Evolutionary conservation across 352 stramenopile genomes (phyloP).

Genomic region (Pythium folliculosum): DNA sequence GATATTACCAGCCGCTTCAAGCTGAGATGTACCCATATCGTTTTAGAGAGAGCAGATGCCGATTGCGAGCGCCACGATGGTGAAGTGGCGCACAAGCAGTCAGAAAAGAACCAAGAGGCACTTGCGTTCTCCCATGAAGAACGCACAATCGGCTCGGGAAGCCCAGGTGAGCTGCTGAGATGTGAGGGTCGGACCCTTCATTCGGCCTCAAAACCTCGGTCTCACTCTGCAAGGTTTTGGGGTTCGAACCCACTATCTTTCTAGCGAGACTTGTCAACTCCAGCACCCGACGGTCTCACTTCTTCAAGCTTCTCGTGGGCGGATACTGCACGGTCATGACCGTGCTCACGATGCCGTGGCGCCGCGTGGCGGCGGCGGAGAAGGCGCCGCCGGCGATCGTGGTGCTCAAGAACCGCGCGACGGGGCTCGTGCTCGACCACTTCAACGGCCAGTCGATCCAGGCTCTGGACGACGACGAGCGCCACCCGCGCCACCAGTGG

Average conservation of each 20-base stretch:
- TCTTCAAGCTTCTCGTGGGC: neutral
- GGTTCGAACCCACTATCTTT: neutral
- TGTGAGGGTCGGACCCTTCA: no score
- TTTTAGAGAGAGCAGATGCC: neutral
- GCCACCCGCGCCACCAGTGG: slow-evolving; percentile 17
- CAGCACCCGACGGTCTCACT: neutral
- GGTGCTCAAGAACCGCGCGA: slow-evolving; percentile 22
- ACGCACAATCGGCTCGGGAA: neutral
- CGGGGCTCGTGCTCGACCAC: slow-evolving; percentile 25
- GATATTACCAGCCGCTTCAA: neutral
- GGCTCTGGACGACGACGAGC: slow-evolving; percentile 9
- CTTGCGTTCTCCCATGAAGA: neutral
- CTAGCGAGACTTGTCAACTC: neutral
- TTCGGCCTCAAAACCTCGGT: slow-evolving; percentile 1
- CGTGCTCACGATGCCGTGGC: neutral
- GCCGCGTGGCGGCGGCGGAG: neutral
- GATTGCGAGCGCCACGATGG: no score
- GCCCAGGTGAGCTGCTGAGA: neutral
- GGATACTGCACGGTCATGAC: no score
- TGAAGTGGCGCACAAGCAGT: no score
- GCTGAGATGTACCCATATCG: slow-evolving; percentile 16
- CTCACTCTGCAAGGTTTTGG: neutral
- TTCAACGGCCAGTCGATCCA: slow-evolving; percentile 14
- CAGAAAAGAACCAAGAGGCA: no score
- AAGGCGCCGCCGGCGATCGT: slow-evolving; percentile 8